Conservation (phyloP, 768 basidiomycete species). For the Russula lepida region DNA sequence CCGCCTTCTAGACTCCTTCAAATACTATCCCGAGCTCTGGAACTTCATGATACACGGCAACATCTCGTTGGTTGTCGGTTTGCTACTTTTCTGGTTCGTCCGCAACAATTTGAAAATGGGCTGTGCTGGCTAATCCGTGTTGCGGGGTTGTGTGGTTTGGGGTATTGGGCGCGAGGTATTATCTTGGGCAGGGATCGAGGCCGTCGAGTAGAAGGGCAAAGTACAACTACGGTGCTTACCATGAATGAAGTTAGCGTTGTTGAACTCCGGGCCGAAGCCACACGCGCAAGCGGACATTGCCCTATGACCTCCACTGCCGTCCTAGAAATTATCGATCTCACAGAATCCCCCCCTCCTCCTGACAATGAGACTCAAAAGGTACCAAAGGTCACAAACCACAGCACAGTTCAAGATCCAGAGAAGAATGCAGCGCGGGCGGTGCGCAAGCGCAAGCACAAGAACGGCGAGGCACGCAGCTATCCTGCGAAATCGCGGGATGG, state of each 20-base stretch:
- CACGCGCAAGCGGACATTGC: not conserved
- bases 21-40: slow-evolving; percentile 46
- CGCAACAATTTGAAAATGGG: not conserved
- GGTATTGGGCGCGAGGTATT: slow-evolving; percentile 33
- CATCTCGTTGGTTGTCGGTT: slow-evolving; percentile 50
- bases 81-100: slow-evolving; percentile 49
- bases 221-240: not conserved
- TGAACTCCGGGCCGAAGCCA: not conserved
- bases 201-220: not conserved
- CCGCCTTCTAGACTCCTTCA: slow-evolving; percentile 48
- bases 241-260: not conserved
- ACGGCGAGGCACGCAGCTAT: slow-evolving; percentile 3
- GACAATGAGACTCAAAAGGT: not conserved
- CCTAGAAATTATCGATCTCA: slow-evolving; percentile 20
- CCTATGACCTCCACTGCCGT: slow-evolving; percentile 10
- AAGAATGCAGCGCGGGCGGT: not conserved
- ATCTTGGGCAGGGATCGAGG: slow-evolving; percentile 22
- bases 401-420: not conserved
- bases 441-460: slow-evolving; percentile 12
- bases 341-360: not conserved
- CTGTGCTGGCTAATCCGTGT: not conserved
- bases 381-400: not conserved
- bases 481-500: not conserved
- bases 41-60: slow-evolving; percentile 73
- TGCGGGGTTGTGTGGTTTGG: slow-evolving; percentile 33